These are phyloP conservation scores for Oidiodendron maius DNA, from an alignment of 495 filamentous ascomycete species.

Conservation along the genomic window DNA sequence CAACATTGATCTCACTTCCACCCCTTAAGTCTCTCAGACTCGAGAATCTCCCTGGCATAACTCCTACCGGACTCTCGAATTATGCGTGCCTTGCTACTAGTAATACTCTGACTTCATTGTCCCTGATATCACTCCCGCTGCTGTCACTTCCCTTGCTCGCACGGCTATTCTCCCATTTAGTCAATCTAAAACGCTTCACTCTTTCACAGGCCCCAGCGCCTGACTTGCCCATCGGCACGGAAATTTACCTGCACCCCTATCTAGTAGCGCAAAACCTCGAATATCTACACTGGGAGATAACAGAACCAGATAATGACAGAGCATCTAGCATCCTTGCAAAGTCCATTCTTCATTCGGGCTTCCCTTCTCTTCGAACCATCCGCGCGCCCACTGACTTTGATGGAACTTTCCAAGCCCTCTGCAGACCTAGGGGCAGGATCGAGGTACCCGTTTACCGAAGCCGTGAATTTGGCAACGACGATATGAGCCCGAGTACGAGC, in stretches of 20 bases:
- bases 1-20: slow-evolving; percentile 60
- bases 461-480: slow-evolving; percentile 25
- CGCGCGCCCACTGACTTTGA: slow-evolving; percentile 72
- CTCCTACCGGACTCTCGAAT: slow-evolving; percentile 66
- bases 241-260: slow-evolving; percentile 60
- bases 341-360: slow-evolving; percentile 62
- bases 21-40: slow-evolving; percentile 68
- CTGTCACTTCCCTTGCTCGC: slow-evolving; percentile 65
- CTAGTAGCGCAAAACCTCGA: slow-evolving; percentile 61
- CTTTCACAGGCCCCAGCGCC: slow-evolving; percentile 64
- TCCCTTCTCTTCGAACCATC: slow-evolving; percentile 62
- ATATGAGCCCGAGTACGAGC: not conserved
- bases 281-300: slow-evolving; percentile 79
- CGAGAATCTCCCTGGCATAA: slow-evolving; percentile 65
- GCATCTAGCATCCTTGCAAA: slow-evolving; percentile 69
- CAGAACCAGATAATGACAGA: slow-evolving; percentile 32
- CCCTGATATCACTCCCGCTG: slow-evolving; percentile 60
- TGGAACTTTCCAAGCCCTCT: slow-evolving; percentile 65
- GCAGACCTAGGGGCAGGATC: slow-evolving; percentile 43
- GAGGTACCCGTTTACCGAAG: slow-evolving; percentile 20
- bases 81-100: slow-evolving; percentile 58
- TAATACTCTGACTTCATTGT: slow-evolving; percentile 50
- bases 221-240: slow-evolving; percentile 49
- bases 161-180: slow-evolving; percentile 64
- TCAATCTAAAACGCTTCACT: slow-evolving; percentile 56